A percentile compares a stretch with the other conserved stretches of the same genome.
Evolutionary conservation across 2,329 filamentous ascomycete species (phyloP).

Genomic region (Septoria petroselini): DNA sequence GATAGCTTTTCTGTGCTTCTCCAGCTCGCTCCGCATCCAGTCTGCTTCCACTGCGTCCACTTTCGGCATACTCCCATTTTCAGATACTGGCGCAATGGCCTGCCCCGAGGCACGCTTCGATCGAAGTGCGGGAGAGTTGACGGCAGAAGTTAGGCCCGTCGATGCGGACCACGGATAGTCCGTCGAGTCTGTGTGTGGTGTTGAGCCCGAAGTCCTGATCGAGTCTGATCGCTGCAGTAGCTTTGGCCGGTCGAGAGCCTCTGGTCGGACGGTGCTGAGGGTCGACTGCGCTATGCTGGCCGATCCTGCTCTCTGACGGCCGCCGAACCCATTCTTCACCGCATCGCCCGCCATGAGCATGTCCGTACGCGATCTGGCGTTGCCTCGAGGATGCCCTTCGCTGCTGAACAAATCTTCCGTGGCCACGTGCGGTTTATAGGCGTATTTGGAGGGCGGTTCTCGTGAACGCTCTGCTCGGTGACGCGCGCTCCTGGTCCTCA

Average conservation of each 20-base stretch:
- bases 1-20: constrained; percentile 37
- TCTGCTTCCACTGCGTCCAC: constrained; percentile 42
- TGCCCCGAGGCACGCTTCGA: constrained; percentile 45
- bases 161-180: constrained; percentile 42
- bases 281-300: constrained; percentile 28
- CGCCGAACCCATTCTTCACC: constrained; percentile 19
- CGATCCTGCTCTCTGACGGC: constrained; percentile 17
- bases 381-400: constrained; percentile 11
- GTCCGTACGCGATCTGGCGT: constrained; percentile 30
- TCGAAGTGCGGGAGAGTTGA: constrained; percentile 39
- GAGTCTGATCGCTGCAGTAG: constrained; percentile 29
- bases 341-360: constrained; percentile 28
- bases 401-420: constrained; percentile 29
- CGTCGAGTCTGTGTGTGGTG: constrained; percentile 44
- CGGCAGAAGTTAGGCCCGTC: constrained; percentile 44
- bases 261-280: constrained; percentile 34
- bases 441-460: constrained; percentile 19
- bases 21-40: constrained; percentile 46
- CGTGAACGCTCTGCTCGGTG: constrained; percentile 12
- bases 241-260: constrained; percentile 33
- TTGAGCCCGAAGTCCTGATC: constrained; percentile 37
- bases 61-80: constrained; percentile 34
- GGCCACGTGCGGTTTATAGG: constrained; percentile 14
- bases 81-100: constrained; percentile 28
- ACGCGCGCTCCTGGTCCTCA: constrained; percentile 18